Evolutionary conservation across 2,329 filamentous ascomycete genomes (phyloP).

Genomic region (Leptographium lundbergii): DNA sequence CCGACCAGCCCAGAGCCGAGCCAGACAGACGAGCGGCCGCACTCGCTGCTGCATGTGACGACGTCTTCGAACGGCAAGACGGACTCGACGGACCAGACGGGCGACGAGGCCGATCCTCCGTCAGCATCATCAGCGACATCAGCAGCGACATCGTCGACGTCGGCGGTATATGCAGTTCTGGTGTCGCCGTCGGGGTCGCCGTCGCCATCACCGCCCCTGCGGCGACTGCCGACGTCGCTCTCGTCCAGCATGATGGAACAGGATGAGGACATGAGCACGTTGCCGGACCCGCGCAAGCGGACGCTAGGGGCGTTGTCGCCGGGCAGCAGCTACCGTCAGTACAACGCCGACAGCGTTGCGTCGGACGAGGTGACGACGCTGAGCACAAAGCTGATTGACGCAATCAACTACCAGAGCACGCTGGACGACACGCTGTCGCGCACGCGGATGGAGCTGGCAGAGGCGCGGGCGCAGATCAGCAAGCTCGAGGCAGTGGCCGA

Average conservation of each 20-base stretch:
- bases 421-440: slow-evolving; percentile 80
- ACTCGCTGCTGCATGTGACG: not conserved
- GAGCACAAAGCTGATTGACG: slow-evolving; percentile 91
- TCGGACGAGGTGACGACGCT: slow-evolving; percentile 72
- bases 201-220: not conserved
- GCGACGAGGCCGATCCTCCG: not conserved
- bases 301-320: no score
- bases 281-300: slow-evolving; percentile 27
- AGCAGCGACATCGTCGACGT: not conserved
- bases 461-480: slow-evolving; percentile 52
- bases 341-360: slow-evolving; percentile 23
- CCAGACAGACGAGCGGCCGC: not conserved
- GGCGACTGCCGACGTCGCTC: slow-evolving; percentile 8
- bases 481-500: slow-evolving; percentile 54
- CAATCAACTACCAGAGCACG: slow-evolving; percentile 90
- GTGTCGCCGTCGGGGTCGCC: not conserved
- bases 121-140: not conserved
- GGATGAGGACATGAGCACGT: slow-evolving; percentile 48
- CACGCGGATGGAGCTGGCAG: slow-evolving; percentile 71
- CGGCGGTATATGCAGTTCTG: not conserved
- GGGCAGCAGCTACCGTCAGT: not conserved
- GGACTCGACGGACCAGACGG: not conserved
- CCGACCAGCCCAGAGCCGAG: not conserved
- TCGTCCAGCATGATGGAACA: slow-evolving; percentile 31
- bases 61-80: not conserved